Percentiles rank a stretch among this genome's conserved stretches.
Evolutionary conservation across 2,329 filamentous ascomycete genomes (phyloP).

Genomic region (Beauveria asiatica): DNA sequence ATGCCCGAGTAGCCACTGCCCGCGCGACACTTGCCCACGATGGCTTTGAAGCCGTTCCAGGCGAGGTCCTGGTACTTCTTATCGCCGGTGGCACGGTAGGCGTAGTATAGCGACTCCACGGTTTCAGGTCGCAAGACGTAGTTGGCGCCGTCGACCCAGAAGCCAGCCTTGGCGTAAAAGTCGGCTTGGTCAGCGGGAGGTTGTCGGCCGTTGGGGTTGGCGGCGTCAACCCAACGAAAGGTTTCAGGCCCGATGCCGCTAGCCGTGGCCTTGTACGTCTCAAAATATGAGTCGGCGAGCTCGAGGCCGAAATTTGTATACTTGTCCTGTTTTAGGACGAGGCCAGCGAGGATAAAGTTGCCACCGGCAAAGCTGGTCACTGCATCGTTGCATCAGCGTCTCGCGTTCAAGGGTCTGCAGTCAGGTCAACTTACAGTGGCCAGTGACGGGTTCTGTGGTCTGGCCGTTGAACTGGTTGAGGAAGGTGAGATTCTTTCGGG

Average conservation of each 20-base stretch:
- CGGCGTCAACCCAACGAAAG: constrained; percentile 52
- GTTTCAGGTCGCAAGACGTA: constrained; percentile 76
- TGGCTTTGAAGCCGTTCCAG: constrained; percentile 66
- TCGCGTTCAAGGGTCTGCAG: constrained; percentile 48
- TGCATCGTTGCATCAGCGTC: constrained; percentile 42
- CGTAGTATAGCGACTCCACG: constrained; percentile 79
- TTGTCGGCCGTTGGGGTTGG: constrained; percentile 51
- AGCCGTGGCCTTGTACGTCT: constrained; percentile 59
- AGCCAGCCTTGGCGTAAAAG: constrained; percentile 62
- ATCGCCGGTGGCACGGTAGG: constrained; percentile 71
- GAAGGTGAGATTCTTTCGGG: constrained; percentile 64
- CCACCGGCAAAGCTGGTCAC: constrained; percentile 79
- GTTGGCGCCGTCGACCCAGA: constrained; percentile 52
- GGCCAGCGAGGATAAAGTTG: constrained; percentile 75
- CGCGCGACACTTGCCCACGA: constrained; percentile 54
- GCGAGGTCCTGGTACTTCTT: constrained; percentile 73
- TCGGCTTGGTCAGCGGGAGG: constrained; percentile 51
- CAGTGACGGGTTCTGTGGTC: constrained; percentile 34
- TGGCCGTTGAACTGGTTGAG: constrained; percentile 47
- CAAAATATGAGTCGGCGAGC: constrained; percentile 64
- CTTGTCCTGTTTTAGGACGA: constrained; percentile 53
- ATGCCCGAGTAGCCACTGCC: constrained; percentile 61
- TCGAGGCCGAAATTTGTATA: constrained; percentile 68
- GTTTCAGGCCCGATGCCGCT: constrained; percentile 71
- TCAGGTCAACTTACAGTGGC: constrained; percentile 36